Evolutionary conservation across 2,329 filamentous ascomycete genomes (phyloP).

Genomic region (Thielaviopsis euricoi): DNA sequence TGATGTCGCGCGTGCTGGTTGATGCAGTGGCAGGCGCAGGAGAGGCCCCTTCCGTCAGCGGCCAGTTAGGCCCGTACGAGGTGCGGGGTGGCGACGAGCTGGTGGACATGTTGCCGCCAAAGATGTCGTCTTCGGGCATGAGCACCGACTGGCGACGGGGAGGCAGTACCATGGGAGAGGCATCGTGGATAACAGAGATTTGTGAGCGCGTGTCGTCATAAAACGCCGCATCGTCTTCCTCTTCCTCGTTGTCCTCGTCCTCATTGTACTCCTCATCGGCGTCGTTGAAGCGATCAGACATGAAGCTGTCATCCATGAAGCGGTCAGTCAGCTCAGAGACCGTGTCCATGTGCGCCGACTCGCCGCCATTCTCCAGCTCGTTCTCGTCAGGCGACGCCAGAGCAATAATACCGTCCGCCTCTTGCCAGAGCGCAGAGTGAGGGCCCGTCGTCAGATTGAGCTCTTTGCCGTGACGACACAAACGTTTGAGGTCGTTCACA

Average conservation of each 20-base stretch:
- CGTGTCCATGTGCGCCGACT: constrained; percentile 25
- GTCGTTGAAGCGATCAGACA: background rate
- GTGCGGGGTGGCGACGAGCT: constrained; percentile 4
- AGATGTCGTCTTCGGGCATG: constrained; percentile 49
- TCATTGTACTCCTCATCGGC: background rate
- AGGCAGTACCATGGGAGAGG: constrained; percentile 11
- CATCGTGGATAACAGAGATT: background rate
- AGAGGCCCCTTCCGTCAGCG: constrained; percentile 23
- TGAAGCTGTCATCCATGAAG: constrained; percentile 17
- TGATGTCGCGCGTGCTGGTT: constrained; percentile 22
- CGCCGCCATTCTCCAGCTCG: constrained; percentile 25
- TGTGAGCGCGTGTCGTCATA: constrained; percentile 1
- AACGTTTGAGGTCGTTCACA: constrained; percentile 67
- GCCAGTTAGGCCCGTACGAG: constrained; percentile 8
- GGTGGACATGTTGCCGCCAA: constrained; percentile 25
- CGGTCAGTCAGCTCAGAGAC: constrained; percentile 25
- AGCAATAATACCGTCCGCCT: constrained; percentile 75
- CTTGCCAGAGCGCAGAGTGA: constrained; percentile 51
- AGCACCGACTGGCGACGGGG: constrained; percentile 45
- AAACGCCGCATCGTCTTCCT: background rate
- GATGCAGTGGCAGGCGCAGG: background rate
- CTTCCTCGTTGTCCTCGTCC: background rate
- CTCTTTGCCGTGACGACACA: constrained; percentile 52
- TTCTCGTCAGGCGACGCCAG: constrained; percentile 58
- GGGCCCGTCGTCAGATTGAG: constrained; percentile 47